Evolutionary conservation across 2,329 filamentous ascomycete species (phyloP).

Genomic region (Xylaria sp.): DNA sequence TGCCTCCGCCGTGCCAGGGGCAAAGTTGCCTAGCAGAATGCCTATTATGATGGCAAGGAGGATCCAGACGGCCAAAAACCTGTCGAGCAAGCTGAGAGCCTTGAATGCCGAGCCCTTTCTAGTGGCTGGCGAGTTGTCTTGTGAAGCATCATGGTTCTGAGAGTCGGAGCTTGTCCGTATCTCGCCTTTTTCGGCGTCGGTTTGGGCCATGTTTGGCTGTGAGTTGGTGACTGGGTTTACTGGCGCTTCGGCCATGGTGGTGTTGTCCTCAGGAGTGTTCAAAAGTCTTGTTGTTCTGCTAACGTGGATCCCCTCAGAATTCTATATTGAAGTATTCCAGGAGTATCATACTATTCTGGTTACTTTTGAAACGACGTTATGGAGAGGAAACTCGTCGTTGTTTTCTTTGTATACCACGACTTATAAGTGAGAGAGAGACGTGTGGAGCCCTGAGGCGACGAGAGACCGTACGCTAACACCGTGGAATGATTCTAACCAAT

Average conservation of each 20-base stretch:
- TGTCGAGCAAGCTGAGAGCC: conserved; percentile 54
- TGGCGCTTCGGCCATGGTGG: conserved; percentile 3
- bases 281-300: background rate
- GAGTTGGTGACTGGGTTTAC: background rate
- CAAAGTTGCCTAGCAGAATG: conserved; percentile 71
- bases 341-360: no score
- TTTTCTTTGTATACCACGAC: no score
- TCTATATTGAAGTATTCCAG: background rate
- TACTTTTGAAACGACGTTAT: no score
- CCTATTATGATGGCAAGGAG: conserved; percentile 72
- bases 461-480: no score
- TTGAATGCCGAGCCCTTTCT: conserved; percentile 43
- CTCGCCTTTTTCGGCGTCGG: conserved; percentile 1
- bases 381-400: no score
- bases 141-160: conserved; percentile 12
- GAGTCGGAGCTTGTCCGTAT: conserved; percentile 3
- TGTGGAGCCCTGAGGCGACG: no score
- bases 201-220: background rate
- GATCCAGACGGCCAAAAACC: conserved; percentile 67
- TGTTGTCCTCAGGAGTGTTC: background rate
- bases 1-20: conserved; percentile 53
- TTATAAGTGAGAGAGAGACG: no score
- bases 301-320: background rate
- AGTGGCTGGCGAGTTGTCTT: background rate
- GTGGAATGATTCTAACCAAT: conserved; percentile 18